These are phyloP conservation scores for Periconia macrospinosa DNA, from an alignment of 2,329 filamentous ascomycete genomes.

Conservation along the genomic window DNA sequence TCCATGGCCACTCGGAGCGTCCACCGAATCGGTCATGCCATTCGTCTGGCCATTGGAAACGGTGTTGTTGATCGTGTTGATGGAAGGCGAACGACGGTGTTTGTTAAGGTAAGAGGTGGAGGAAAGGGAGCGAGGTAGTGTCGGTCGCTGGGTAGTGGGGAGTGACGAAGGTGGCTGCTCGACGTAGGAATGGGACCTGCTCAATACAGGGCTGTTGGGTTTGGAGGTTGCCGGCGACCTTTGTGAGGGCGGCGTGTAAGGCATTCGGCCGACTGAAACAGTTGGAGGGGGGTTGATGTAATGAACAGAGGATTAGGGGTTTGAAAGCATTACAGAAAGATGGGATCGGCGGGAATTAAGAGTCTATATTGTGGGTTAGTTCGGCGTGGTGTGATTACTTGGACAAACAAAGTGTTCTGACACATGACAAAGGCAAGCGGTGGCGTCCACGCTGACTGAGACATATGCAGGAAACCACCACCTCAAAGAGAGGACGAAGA, in stretches of 20 bases:
- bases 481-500: background rate
- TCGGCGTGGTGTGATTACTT: background rate
- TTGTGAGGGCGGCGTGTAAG: slow-evolving; percentile 81
- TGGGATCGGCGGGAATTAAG: slow-evolving; percentile 21
- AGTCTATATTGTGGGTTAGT: slow-evolving; percentile 8
- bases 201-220: slow-evolving; percentile 53
- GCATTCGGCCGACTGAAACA: slow-evolving; percentile 63
- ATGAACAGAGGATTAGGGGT: slow-evolving; percentile 37
- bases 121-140: slow-evolving; percentile 58
- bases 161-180: slow-evolving; percentile 41
- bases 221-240: slow-evolving; percentile 62
- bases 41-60: slow-evolving; percentile 33
- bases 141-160: slow-evolving; percentile 43
- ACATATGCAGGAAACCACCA: background rate
- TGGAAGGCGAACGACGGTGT: slow-evolving; percentile 62
- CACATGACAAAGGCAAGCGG: slow-evolving; percentile 2
- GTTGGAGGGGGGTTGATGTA: slow-evolving; percentile 35
- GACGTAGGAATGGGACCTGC: slow-evolving; percentile 55
- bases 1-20: slow-evolving; percentile 28
- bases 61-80: slow-evolving; percentile 34
- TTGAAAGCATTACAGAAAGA: slow-evolving; percentile 48
- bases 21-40: slow-evolving; percentile 22
- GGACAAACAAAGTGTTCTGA: background rate
- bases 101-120: slow-evolving; percentile 65
- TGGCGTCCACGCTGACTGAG: background rate